Base-by-base conservation (phyloP, 108 stramenopile species). In the Phaeodactylum tricornutum region DNA sequence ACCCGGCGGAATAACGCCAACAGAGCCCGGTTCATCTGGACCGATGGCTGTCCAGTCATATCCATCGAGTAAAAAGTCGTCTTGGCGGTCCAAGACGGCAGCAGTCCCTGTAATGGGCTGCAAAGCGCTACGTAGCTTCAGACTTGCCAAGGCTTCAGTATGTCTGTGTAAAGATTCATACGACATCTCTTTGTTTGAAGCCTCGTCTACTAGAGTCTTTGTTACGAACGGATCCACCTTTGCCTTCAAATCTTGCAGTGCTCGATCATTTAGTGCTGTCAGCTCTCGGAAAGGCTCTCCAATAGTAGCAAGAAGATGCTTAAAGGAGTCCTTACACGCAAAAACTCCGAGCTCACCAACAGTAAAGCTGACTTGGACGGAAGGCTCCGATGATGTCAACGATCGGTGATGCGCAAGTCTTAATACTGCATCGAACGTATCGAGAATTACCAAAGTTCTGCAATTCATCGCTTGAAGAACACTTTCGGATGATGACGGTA, bases 1-100 rank as follows among this genome's bases (percentile, higher is more conserved):
- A 19, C 72, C 87, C 22, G 62, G 65, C 17, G 79, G 74, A 12
- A 89, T 67, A n/a, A n/a, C n/a, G 36, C 47, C 56, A 14, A 57
- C 46, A 25, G 71, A 39, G 19, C 39, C 39, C 29, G 57, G 23
- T 20, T 48, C 74, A 29, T 64, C 67, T 31, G 77, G 75, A 50
- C 85, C 76, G 3, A 89, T 61, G 33, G 74, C 55, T 34, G 77
- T 75, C 87, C 87, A 89, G 28, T 77, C 81, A 39, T 89, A 77
- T 23, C 80, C 82, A 52, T 73, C 75, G 14, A 77, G 53, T 38
- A 67, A 33, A 46, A 69, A 63, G n/a, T 48, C 17, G 25, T 23
- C n/a, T 35, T 15, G 17, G 8, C 15, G n/a, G 19, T 31, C 29
- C 14, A 32, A 11, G 9, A 3, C 14, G 9, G 29, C 30, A 22